phyloP scores from a whole-genome alignment of 345 rosid genomes.

The Acer campestre region DNA sequence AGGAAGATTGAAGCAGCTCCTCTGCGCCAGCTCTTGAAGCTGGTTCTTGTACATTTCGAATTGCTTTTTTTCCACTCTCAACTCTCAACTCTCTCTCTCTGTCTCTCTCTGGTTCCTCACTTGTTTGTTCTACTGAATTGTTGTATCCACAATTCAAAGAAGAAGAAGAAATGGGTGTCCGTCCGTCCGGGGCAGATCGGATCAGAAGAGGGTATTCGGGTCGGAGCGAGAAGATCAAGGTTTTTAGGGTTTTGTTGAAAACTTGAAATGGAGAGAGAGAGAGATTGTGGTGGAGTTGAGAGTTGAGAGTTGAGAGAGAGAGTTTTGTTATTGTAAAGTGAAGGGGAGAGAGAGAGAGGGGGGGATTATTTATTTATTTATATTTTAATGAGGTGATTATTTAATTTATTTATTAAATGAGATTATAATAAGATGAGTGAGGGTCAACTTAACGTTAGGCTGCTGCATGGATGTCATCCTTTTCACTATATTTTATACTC shows the following conservation, averaged over 20 bases:
- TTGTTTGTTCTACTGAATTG: not conserved
- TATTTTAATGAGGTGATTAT: slow-evolving; percentile 31
- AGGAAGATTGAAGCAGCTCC: slow-evolving; percentile 98
- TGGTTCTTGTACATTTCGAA: slow-evolving; percentile 97
- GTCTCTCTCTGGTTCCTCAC: not conserved
- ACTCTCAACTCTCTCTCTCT: not conserved
- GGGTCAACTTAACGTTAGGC: slow-evolving; percentile 79
- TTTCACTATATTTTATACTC: slow-evolving; percentile 12
- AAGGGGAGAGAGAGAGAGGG: not conserved
- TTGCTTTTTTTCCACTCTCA: not conserved
- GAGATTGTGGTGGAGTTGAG: not conserved
- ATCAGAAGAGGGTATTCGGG: not conserved
- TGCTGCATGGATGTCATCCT: slow-evolving; percentile 67
- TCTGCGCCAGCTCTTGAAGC: slow-evolving; percentile 99
- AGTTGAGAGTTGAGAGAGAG: not conserved
- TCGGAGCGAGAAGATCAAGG: slow-evolving; percentile 27
- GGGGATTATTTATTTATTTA: not conserved
- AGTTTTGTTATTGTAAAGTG: not conserved
- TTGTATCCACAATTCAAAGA: not conserved
- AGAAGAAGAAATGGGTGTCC: slow-evolving; percentile 16
- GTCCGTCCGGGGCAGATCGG: slow-evolving; percentile 20
- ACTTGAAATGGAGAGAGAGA: not conserved
- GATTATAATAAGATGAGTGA: slow-evolving; percentile 24
- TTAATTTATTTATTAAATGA: slow-evolving; percentile 15
- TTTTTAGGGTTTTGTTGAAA: slow-evolving; percentile 28